Evolutionary conservation across 176 grass and related monocot species (phyloP), one percentile per base, ranked within the genome.

Genomic region (Paspalum notatum): DNA sequence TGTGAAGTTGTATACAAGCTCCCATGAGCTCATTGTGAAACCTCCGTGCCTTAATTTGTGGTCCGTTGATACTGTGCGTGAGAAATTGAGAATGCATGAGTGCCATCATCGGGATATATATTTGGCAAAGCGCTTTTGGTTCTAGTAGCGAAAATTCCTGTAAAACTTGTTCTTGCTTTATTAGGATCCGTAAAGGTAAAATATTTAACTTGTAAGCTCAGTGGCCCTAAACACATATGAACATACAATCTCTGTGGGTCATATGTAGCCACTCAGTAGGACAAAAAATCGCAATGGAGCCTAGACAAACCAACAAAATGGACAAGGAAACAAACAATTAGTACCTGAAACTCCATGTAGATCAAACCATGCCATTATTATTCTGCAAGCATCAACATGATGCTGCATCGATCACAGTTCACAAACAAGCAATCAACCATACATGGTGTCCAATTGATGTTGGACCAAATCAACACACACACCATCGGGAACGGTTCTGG

Each of bases 1-100:
- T 81, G 82, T 76, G 71, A 81, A 65, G 41, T 51, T 85, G 71
- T 89, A 85, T 70, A 89, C 66, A 73, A 26, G 50, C 8, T 68
- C 5, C 6, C 13, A 32, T 24, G 32, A 9, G 7, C 15, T 62
- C 12, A 32, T 15, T 38, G 12, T 32, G 56, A 59, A 59, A 12
- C 56, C 9, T 24, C 56, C 24, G 56, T 25, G 9, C 21, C 56
- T 32, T 32, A 32, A 32, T 18, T 53, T 12, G n/a, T 12, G 56
- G 56, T 59, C 3, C 20, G 21, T 7, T 53, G 51, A 7, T 20
- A 21, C 54, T 12, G 32, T 32, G 32, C 32, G 32, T 32, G 32
- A 32, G 32, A 32, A 32, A 32, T 32, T 32, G 32, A 32, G 32
- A 32, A 32, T 32, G 32, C 32, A 3, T 32, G 32, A 32, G 32